Evolutionary conservation across 2,329 filamentous ascomycete genomes (phyloP).

Genomic region (Talaromyces sp.): DNA sequence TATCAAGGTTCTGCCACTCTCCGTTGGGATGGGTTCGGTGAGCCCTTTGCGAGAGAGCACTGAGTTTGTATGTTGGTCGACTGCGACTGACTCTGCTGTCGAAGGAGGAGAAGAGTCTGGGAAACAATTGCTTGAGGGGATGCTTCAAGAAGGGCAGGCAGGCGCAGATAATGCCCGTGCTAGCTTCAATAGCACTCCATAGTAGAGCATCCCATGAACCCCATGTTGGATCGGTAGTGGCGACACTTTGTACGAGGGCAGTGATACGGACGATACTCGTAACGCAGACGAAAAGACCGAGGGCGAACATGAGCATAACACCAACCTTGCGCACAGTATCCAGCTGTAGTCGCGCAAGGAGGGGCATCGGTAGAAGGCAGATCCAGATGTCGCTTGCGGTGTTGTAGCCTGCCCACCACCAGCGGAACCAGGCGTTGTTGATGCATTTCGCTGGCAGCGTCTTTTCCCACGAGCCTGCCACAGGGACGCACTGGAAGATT

Average conservation of each 20-base stretch:
- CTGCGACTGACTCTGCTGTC: slow-evolving; percentile 16
- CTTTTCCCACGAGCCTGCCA: slow-evolving; percentile 48
- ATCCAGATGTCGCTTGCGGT: slow-evolving; percentile 42
- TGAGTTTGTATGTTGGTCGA: slow-evolving; percentile 17
- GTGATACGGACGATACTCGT: slow-evolving; percentile 50
- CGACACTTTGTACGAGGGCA: slow-evolving; percentile 18
- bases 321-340: slow-evolving; percentile 45
- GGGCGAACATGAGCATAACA: slow-evolving; percentile 48
- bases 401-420: slow-evolving; percentile 22
- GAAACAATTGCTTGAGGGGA: slow-evolving; percentile 22
- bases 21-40: slow-evolving; percentile 1
- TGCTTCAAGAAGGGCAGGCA: slow-evolving; percentile 26
- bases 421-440: slow-evolving; percentile 47
- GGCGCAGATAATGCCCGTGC: slow-evolving; percentile 24
- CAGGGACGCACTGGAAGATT: slow-evolving; percentile 49
- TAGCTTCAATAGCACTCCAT: slow-evolving; percentile 26
- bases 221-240: slow-evolving; percentile 20
- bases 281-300: slow-evolving; percentile 52
- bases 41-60: slow-evolving; percentile 15
- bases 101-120: slow-evolving; percentile 22
- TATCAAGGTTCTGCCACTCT: slow-evolving; percentile 2
- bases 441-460: slow-evolving; percentile 49
- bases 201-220: slow-evolving; percentile 21
- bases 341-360: slow-evolving; percentile 48
- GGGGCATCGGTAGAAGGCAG: slow-evolving; percentile 47